These are phyloP conservation scores for Tricholoma furcatifolium DNA, from an alignment of 768 basidiomycete genomes.

Conservation along the genomic window DNA sequence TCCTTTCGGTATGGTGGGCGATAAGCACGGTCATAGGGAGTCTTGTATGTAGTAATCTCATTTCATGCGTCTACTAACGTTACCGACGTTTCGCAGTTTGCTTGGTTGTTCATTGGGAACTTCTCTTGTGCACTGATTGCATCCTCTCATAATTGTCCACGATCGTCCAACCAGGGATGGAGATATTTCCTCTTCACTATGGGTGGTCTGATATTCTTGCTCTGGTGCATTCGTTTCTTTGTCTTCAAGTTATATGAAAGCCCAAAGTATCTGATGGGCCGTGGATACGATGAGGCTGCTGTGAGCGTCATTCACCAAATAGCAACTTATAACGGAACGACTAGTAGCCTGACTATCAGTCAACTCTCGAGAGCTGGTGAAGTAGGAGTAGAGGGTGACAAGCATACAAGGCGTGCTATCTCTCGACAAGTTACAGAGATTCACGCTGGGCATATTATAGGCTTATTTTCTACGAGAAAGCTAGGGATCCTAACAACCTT, in stretches of 20 bases:
- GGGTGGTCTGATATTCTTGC: constrained; percentile 66
- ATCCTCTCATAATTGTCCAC: constrained; percentile 34
- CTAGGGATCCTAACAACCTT: constrained; percentile 67
- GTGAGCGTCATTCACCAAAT: constrained; percentile 62
- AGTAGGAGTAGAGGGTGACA: constrained; percentile 5
- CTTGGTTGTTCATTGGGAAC: constrained; percentile 73
- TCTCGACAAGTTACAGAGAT: constrained; percentile 38
- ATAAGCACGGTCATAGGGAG: constrained; percentile 66
- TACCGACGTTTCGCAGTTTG: constrained; percentile 38
- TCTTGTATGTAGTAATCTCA: constrained; percentile 22
- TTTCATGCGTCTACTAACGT: not conserved
- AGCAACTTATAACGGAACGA: constrained; percentile 58
- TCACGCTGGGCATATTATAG: constrained; percentile 43
- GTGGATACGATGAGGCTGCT: constrained; percentile 60
- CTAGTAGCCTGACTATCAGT: constrained; percentile 47
- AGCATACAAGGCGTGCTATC: constrained; percentile 19
- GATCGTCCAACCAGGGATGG: constrained; percentile 67
- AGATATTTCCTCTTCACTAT: constrained; percentile 70
- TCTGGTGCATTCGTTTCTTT: constrained; percentile 64
- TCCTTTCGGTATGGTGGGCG: constrained; percentile 81
- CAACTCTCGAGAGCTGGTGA: constrained; percentile 36
- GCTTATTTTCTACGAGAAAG: constrained; percentile 61
- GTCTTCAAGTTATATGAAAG: constrained; percentile 67
- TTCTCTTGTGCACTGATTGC: constrained; percentile 51
- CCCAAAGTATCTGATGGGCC: constrained; percentile 71